phyloP scores from a whole-genome alignment of 345 rosid genomes.

The Populus deltoides region DNA sequence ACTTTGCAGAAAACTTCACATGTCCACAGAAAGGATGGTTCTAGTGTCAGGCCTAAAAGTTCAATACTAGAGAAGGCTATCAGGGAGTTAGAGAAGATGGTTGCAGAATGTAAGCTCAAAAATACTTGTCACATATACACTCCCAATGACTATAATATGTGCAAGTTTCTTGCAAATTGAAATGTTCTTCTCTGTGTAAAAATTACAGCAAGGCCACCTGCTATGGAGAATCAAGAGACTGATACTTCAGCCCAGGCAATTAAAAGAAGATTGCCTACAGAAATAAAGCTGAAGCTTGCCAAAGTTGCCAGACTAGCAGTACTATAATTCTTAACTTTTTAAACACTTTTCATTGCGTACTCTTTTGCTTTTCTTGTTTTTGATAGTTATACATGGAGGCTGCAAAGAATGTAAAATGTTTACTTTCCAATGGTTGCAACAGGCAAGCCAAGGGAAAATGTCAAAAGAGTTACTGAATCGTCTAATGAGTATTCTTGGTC shows the following conservation, averaged over 20 bases:
- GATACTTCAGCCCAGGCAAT: slow-evolving; percentile 67
- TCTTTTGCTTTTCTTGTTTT: not conserved
- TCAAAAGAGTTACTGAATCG: slow-evolving; percentile 77
- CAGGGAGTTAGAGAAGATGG: slow-evolving; percentile 82
- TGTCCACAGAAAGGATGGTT: slow-evolving; percentile 53
- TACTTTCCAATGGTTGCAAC: slow-evolving; percentile 35
- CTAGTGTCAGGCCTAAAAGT: slow-evolving; percentile 55
- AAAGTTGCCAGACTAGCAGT: slow-evolving; percentile 83
- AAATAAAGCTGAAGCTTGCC: slow-evolving; percentile 64
- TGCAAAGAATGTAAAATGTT: slow-evolving; percentile 1
- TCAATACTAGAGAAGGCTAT: slow-evolving; percentile 83
- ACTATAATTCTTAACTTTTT: slow-evolving; percentile 6
- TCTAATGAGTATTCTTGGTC: slow-evolving; percentile 87
- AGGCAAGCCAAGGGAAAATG: slow-evolving; percentile 74
- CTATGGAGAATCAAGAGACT: slow-evolving; percentile 68
- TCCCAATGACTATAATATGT: not conserved
- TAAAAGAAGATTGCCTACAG: slow-evolving; percentile 74
- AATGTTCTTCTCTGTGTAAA: slow-evolving; percentile 10
- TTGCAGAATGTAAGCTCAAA: slow-evolving; percentile 74
- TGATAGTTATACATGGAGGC: slow-evolving; percentile 5
- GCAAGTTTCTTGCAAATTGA: slow-evolving; percentile 6
- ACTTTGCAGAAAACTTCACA: slow-evolving; percentile 47
- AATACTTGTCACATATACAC: not conserved
- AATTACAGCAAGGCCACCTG: slow-evolving; percentile 76
- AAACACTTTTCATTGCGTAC: not conserved